Percentiles rank a stretch among this genome's conserved stretches.
Conservation (phyloP, 176 grass and related monocot genomes). For the Oryza nivara region DNA sequence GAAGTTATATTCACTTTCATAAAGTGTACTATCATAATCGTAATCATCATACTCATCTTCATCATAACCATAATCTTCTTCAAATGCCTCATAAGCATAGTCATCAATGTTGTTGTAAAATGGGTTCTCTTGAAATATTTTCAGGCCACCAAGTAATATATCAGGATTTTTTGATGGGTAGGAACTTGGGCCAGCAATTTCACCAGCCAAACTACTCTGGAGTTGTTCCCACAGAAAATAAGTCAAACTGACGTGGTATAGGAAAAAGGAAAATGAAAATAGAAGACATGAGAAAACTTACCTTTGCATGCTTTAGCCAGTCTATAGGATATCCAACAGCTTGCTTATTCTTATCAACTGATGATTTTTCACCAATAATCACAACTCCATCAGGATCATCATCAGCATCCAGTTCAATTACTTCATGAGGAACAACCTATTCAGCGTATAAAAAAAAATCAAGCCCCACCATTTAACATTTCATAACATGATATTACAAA, state of each 20-base stretch:
- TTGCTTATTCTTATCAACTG: conserved; percentile 73
- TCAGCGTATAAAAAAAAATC: background rate
- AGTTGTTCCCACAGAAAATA: conserved; percentile 25
- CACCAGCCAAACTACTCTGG: conserved; percentile 55
- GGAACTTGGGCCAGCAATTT: conserved; percentile 56
- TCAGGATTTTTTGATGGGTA: conserved; percentile 32
- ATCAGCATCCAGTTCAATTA: conserved; percentile 91
- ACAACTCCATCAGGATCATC: conserved; percentile 69
- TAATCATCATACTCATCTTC: conserved; percentile 67
- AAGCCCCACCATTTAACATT: background rate
- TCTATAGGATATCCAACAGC: conserved; percentile 46
- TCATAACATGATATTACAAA: background rate
- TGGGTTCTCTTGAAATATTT: conserved; percentile 23
- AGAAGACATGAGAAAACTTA: conserved; percentile 32
- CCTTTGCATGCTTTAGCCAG: conserved; percentile 67
- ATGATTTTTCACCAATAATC: conserved; percentile 72
- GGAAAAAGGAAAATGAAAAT: background rate
- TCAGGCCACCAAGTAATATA: conserved; percentile 1
- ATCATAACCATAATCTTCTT: conserved; percentile 68
- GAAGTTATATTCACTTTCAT: conserved; percentile 60
- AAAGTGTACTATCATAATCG: conserved; percentile 41
- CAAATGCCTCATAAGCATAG: conserved; percentile 46
- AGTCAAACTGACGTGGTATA: conserved; percentile 14
- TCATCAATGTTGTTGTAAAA: conserved; percentile 52
- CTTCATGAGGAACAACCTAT: conserved; percentile 81